These are phyloP conservation scores for Tulasnella sp. DNA, from an alignment of 768 basidiomycete species.

Conservation along the genomic window DNA sequence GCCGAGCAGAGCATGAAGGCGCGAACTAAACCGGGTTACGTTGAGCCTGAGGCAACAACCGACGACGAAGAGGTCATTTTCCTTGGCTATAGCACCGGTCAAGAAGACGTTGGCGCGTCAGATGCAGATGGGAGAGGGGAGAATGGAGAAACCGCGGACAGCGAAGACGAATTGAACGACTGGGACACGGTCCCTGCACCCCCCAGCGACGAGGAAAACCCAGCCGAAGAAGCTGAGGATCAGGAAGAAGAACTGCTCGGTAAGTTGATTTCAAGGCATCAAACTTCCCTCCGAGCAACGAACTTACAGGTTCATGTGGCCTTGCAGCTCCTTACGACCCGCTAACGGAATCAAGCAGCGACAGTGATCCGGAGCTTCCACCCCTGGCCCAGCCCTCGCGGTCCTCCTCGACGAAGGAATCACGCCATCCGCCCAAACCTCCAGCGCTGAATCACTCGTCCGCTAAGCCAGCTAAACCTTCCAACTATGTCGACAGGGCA, in stretches of 20 bases:
- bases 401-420: neutral
- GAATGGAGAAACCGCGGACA: neutral
- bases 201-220: constrained; percentile 8
- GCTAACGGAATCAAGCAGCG: neutral
- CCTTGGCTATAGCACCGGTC: constrained; percentile 15
- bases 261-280: neutral
- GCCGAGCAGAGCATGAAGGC: constrained; percentile 15
- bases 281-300: neutral
- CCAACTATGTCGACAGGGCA: neutral
- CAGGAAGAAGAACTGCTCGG: neutral
- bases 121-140: neutral
- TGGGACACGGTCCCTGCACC: constrained; percentile 22
- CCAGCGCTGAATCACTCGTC: neutral
- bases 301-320: neutral
- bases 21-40: neutral
- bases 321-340: neutral
- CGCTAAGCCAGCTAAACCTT: neutral
- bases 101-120: neutral
- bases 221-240: neutral
- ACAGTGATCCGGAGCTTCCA: neutral
- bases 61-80: constrained; percentile 16
- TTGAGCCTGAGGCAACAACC: constrained; percentile 11
- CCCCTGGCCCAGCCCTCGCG: neutral
- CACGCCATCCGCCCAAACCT: neutral
- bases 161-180: constrained; percentile 18